phyloP scores from a whole-genome alignment of 2,329 filamentous ascomycete genomes.

The Penicillium capsulatum region DNA sequence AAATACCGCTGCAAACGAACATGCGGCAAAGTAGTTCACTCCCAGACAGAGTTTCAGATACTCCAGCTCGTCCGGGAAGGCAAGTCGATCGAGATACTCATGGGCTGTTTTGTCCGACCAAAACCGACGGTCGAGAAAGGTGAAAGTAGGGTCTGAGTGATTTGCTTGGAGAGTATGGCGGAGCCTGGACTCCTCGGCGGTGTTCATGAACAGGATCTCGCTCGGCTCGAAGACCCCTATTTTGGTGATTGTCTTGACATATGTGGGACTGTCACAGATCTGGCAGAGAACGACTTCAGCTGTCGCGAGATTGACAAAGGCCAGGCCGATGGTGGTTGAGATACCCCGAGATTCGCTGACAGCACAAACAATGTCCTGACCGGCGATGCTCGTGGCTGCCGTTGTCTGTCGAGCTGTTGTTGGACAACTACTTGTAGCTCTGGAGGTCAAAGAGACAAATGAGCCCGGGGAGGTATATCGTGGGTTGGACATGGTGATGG shows the following conservation, averaged over 20 bases:
- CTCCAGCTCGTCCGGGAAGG: constrained; percentile 74
- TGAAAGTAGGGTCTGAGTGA: constrained; percentile 58
- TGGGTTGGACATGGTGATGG: constrained; percentile 14
- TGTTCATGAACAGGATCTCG: constrained; percentile 71
- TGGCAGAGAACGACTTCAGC: constrained; percentile 82
- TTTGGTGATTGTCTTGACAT: constrained; percentile 82
- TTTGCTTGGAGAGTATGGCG: constrained; percentile 70
- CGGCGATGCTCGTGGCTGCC: constrained; percentile 53
- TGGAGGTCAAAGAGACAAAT: constrained; percentile 21
- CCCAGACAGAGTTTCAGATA: constrained; percentile 72
- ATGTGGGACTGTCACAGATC: constrained; percentile 89
- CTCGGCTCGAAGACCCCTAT: constrained; percentile 75
- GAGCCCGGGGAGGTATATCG: constrained; percentile 14
- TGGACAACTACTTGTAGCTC: constrained; percentile 44
- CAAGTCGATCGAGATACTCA: constrained; percentile 73
- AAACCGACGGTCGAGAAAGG: constrained; percentile 67
- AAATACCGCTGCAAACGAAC: constrained; percentile 75
- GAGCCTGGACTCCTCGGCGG: constrained; percentile 70
- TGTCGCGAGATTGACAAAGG: constrained; percentile 81
- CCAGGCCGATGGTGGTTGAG: constrained; percentile 76
- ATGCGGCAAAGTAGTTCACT: constrained; percentile 82
- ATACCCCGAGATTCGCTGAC: constrained; percentile 83
- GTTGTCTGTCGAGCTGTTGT: constrained; percentile 52
- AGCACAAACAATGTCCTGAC: constrained; percentile 79
- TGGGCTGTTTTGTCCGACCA: constrained; percentile 78